phyloP scores from a whole-genome alignment of 805 yeast genomes.

The Pichia ethanolica region DNA sequence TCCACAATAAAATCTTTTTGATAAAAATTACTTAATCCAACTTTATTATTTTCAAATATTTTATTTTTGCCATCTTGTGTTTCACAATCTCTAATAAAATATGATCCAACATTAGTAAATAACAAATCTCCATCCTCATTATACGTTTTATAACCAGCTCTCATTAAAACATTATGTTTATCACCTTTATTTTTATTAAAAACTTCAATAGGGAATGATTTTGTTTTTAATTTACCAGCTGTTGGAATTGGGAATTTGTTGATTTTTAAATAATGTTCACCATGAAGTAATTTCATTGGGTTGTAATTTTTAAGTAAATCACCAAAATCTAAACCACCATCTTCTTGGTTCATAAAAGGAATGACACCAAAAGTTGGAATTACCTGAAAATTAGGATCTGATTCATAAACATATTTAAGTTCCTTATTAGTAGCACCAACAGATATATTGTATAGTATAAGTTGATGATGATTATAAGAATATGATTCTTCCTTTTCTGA shows the following conservation, averaged over 20 bases:
- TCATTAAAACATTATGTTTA: constrained; percentile 65
- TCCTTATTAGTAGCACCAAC: constrained; percentile 79
- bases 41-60: constrained; percentile 36
- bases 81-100: constrained; percentile 72
- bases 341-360: constrained; percentile 64
- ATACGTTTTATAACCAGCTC: constrained; percentile 62
- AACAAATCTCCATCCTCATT: constrained; percentile 60
- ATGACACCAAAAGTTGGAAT: constrained; percentile 88
- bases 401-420: constrained; percentile 73
- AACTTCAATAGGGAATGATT: constrained; percentile 61
- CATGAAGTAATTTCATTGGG: constrained; percentile 85
- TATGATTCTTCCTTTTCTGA: constrained; percentile 36
- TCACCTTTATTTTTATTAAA: constrained; percentile 58
- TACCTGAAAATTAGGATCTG: constrained; percentile 68
- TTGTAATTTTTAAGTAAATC: constrained; percentile 71
- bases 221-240: constrained; percentile 54
- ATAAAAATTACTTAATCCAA: constrained; percentile 41
- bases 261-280: constrained; percentile 85
- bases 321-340: constrained; percentile 50
- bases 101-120: constrained; percentile 77
- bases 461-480: constrained; percentile 57
- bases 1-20: constrained; percentile 50
- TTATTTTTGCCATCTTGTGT: constrained; percentile 46
- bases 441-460: constrained; percentile 80
- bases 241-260: constrained; percentile 74